Evolutionary conservation across 768 basidiomycete species (phyloP), one percentile per base, ranked within the genome.

Genomic region (Russula compacta): DNA sequence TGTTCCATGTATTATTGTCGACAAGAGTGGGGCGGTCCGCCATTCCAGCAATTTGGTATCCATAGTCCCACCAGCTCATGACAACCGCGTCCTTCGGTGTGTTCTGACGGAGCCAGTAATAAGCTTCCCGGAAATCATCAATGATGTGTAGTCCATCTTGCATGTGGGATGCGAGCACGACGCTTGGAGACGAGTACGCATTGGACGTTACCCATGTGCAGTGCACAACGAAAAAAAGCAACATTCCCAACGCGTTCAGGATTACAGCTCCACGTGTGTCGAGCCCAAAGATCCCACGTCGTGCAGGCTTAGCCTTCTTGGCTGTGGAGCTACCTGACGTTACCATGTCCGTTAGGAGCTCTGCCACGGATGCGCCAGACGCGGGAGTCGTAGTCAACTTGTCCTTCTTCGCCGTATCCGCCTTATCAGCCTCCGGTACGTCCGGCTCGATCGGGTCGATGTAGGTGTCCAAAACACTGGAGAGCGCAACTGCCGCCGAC

Each of bases 11-110:
- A 71, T 98, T 98, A 76, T 99, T 98, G 74, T 99, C 95, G 19
- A 98, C 95, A 66, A 98, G 75, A 1, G 95, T 98, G 14, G 93
- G 86, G 48, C 95, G 78, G 75, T 98, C 94, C 24, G 97, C 95
- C 91, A 98, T 97, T 43, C 97, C 97, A 43, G 97, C 97, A 69
- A 98, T 98, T 74, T 98, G 95, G 72, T 99, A 98, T 33, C 95
- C 97, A 67, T 98, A 99, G 76, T 98, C 97, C 97, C 97, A 98
- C 97, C 97, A 99, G 63, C 89, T 92, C 93, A 95, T 95, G 29
- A 98, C 86, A 36, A 98, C 95, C 6, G 93, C 85, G 62, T 91
- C 86, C 72, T 93, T 78, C 6, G 87, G 81, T 2, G 97, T 99
- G 75, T 98, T 99, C 75, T 95, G 89, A 55, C 97, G 81, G 51